Base-by-base conservation (phyloP, 192 early-diverging fungal species). In the Oehlia diaphana region DNA sequence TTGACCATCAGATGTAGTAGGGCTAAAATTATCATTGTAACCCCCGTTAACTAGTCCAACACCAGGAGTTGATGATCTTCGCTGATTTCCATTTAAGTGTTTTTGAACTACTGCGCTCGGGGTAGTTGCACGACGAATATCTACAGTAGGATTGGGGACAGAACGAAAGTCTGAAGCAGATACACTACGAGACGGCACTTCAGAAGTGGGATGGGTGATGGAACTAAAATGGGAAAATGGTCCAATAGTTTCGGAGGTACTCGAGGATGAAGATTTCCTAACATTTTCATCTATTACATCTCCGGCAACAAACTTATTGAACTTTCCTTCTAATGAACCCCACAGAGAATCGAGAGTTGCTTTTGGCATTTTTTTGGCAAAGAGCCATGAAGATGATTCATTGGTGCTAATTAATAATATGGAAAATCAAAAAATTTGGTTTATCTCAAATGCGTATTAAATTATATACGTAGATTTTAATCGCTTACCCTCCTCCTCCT, bases 221-320 rank as follows among this genome's bases (percentile, higher is more conserved):
- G 67, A 31, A 62, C 77, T 79, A 39, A 71, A 79, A 35, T 79
- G 68, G 4, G 77, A 79, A 50, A 79, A 79, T 49, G 77, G 77
- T 50, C 77, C 77, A 23, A 79, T 65, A 26, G 67, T 37, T 9
- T 79, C 67, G 21, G 26, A 19, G 9, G 14, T 12, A 9, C 13
- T 65, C 6, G 35, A 10, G 21, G 7, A 64, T 21, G 75, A 47
- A 3, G 73, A 12, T 68, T 77, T 77, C 13, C 71, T 35, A n/a
- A 64, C 74, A 33, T 82, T 80, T 64, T 89, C 87, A 1, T 80
- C 82, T 39, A 78, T 69, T 0, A 77, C 65, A 61, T 91, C 90
- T 23, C 90, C 90, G n/a, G 85, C 87, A 58, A 91, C 87, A 73
- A 91, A 91, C 49, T 89, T 89, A 53, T 84, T 88, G 69, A 91